Conservation (phyloP, 2,329 filamentous ascomycete species). For the Scedosporium minutisporum region DNA sequence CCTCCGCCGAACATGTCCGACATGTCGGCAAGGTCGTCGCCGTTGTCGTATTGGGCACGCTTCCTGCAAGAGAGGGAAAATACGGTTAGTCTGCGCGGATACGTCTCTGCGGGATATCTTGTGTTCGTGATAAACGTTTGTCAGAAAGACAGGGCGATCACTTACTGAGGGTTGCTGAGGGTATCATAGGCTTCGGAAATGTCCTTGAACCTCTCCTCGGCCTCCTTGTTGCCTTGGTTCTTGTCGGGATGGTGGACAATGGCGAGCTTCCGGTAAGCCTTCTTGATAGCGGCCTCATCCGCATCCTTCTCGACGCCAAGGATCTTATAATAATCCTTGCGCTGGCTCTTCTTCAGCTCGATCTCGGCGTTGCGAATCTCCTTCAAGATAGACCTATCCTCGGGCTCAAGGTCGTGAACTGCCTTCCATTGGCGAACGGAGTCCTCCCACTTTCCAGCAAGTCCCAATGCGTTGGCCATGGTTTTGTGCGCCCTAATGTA, state of each 20-base stretch:
- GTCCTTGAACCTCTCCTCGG: conserved; percentile 93
- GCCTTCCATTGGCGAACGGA: conserved; percentile 82
- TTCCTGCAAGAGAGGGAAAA: conserved; percentile 46
- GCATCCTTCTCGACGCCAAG: conserved; percentile 81
- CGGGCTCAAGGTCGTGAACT: conserved; percentile 72
- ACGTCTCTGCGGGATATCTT: neutral
- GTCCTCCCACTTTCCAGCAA: conserved; percentile 84
- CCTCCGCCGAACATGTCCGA: conserved; percentile 72
- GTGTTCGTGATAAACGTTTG: conserved; percentile 8
- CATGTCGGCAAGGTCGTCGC: conserved; percentile 82
- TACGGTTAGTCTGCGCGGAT: neutral
- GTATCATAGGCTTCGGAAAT: conserved; percentile 96
- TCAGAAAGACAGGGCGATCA: conserved; percentile 16
- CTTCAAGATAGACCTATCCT: conserved; percentile 69
- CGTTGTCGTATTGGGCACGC: conserved; percentile 81
- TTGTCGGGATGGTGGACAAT: conserved; percentile 96
- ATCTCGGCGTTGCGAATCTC: conserved; percentile 86
- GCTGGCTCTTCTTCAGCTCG: conserved; percentile 92
- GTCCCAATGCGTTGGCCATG: conserved; percentile 80
- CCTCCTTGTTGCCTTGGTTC: conserved; percentile 77
- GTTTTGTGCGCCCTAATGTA: conserved; percentile 92
- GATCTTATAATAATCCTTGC: conserved; percentile 99
- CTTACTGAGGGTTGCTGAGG: conserved; percentile 84
- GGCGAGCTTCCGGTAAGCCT: conserved; percentile 89
- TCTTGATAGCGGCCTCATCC: conserved; percentile 79